phyloP scores from a whole-genome alignment of 805 yeast genomes.

The Lipomyces yamadae region DNA sequence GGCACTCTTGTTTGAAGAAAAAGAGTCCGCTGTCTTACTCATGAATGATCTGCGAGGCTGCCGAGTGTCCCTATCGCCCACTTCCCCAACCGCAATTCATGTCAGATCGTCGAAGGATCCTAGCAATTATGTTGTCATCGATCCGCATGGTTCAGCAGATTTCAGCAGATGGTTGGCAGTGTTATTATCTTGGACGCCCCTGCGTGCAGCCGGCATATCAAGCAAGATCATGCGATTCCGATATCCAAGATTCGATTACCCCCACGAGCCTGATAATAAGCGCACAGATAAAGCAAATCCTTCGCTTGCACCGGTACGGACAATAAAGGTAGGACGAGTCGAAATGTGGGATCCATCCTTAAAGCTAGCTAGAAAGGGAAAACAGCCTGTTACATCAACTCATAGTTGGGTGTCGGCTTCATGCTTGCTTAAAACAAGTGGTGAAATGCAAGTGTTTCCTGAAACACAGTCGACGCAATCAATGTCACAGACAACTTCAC shows the following conservation, averaged over 20 bases:
- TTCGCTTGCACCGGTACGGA: slow-evolving; percentile 16
- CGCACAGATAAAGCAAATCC: background rate
- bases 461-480: slow-evolving; percentile 13
- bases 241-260: slow-evolving; percentile 28
- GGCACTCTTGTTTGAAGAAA: slow-evolving; percentile 27
- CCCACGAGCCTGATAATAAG: background rate
- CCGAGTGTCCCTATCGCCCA: slow-evolving; percentile 23
- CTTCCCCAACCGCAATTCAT: slow-evolving; percentile 27
- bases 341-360: slow-evolving; percentile 33
- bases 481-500: slow-evolving; percentile 7
- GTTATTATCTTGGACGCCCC: slow-evolving; percentile 33
- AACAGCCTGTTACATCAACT: slow-evolving; percentile 3
- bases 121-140: slow-evolving; percentile 22
- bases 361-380: slow-evolving; percentile 12
- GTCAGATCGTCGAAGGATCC: slow-evolving; percentile 28
- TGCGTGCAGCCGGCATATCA: slow-evolving; percentile 33
- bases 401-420: slow-evolving; percentile 27
- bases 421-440: slow-evolving; percentile 32
- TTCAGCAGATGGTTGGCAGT: slow-evolving; percentile 34
- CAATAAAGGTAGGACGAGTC: slow-evolving; percentile 33
- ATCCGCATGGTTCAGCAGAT: slow-evolving; percentile 25
- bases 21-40: slow-evolving; percentile 16
- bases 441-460: slow-evolving; percentile 32
- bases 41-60: slow-evolving; percentile 36
- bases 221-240: slow-evolving; percentile 29